phyloP scores from a whole-genome alignment of 2,329 filamentous ascomycete species.

The Epichloe bromicola region DNA sequence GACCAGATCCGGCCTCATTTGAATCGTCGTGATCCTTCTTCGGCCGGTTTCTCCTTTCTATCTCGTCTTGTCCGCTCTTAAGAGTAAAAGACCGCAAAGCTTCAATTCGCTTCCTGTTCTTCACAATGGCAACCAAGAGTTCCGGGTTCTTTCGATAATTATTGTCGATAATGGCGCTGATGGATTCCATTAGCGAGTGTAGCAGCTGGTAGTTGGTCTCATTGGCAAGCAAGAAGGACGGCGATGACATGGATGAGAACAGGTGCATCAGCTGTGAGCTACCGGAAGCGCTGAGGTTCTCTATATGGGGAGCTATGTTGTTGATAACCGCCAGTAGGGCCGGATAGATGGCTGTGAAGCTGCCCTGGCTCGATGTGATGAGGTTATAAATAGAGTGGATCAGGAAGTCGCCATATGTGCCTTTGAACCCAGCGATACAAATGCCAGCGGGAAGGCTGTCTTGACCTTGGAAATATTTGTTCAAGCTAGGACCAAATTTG shows the following conservation, averaged over 20 bases:
- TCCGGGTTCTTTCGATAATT: constrained; percentile 71
- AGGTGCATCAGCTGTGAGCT: constrained; percentile 77
- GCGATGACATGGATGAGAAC: constrained; percentile 84
- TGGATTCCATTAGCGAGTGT: constrained; percentile 69
- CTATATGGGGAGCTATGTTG: constrained; percentile 77
- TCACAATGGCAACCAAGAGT: constrained; percentile 66
- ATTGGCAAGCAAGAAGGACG: constrained; percentile 82
- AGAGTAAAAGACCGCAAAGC: constrained; percentile 77
- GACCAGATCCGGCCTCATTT: constrained; percentile 34
- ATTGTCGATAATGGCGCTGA: constrained; percentile 84
- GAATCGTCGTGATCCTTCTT: constrained; percentile 46
- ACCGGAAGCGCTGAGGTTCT: constrained; percentile 60
- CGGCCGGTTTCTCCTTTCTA: constrained; percentile 63
- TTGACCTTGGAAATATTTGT: constrained; percentile 77
- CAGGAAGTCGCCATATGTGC: constrained; percentile 86
- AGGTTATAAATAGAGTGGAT: constrained; percentile 90
- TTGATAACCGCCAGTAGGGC: constrained; percentile 85
- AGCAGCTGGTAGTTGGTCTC: constrained; percentile 80
- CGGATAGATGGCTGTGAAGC: constrained; percentile 81
- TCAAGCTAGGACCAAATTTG: constrained; percentile 80
- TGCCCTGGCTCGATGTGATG: constrained; percentile 83
- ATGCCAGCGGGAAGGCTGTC: constrained; percentile 76
- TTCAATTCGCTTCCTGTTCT: constrained; percentile 72
- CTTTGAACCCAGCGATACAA: constrained; percentile 69
- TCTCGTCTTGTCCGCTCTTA: constrained; percentile 82